These are phyloP conservation scores for Arctostaphylos glauca DNA, from an alignment of 148 eudicot genomes.

Conservation along the genomic window DNA sequence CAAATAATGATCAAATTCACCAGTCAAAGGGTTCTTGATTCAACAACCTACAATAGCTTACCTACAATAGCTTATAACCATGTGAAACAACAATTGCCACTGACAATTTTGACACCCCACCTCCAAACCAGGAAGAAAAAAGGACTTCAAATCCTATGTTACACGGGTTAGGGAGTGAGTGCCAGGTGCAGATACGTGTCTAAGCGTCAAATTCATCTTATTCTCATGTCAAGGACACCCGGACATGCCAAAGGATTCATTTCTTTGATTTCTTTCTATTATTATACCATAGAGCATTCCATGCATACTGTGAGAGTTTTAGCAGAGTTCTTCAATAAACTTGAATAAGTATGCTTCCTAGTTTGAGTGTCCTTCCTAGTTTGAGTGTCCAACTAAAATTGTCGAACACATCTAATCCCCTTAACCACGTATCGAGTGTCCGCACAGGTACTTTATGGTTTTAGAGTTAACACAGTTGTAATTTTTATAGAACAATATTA, in stretches of 20 bases:
- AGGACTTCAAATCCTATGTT: background rate
- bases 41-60: background rate
- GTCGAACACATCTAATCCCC: background rate
- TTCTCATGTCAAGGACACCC: background rate
- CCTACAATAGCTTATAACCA: background rate
- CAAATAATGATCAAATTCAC: background rate
- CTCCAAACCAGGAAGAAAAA: background rate
- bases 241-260: background rate
- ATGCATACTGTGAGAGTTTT: no score
- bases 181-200: background rate
- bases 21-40: background rate
- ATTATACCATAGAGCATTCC: background rate
- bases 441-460: background rate
- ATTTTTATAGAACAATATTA: background rate
- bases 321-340: background rate
- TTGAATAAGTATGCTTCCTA: background rate
- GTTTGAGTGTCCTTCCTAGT: background rate
- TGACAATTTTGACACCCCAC: background rate
- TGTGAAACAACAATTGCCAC: background rate
- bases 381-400: background rate
- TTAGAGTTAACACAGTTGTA: background rate
- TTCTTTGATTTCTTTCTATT: background rate
- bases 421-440: background rate
- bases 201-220: background rate
- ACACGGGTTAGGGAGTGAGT: background rate